Evolutionary conservation across 345 rosid genomes (phyloP), one percentile per base, ranked within the genome.

Genomic region (Excoecaria cochinchinensis): DNA sequence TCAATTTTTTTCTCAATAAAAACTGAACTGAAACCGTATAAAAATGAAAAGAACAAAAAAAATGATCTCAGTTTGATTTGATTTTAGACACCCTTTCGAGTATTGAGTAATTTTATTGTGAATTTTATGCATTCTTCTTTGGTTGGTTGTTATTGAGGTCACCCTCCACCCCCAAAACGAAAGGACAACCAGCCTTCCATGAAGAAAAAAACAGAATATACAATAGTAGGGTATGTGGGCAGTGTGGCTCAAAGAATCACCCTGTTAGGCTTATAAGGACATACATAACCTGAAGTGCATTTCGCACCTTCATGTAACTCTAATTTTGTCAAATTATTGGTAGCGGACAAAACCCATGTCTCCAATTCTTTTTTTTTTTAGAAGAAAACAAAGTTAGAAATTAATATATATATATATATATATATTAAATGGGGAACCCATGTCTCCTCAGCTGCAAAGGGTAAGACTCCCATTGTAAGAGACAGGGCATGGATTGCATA

Each of bases 271-370:
- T 8, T 8, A 39, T 38, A 21, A 69, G 70, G 69, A 83, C 84
- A 70, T 79, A 78, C 82, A 77, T 55, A 39, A 53, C 19, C 15
- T 12, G 50, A 67, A 58, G 63, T 22, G 7, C 8, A 62, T 61
- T 39, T 65, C 58, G 51, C 68, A 69, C 61, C 59, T 67, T 70
- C 62, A 17, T 36, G 21, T 44, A 13, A 12, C n/a, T 38, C 10
- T 55, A 14, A 17, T 57, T 48, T 69, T 46, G 52, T 66, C 55
- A 64, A 69, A 59, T 64, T 51, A 75, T 25, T 58, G 70, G 65
- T 50, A 69, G 68, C 81, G n/a, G 77, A 74, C 59, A 57, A 19
- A 50, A 46, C 48, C 13, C 53, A n/a, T 17, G 13, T 19, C 61
- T 0, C 21, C 7, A 4, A 5, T 44, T 44, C 8, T 44, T 44